Conservation (phyloP, 345 rosid species). For the Cardamine resedifolia region DNA sequence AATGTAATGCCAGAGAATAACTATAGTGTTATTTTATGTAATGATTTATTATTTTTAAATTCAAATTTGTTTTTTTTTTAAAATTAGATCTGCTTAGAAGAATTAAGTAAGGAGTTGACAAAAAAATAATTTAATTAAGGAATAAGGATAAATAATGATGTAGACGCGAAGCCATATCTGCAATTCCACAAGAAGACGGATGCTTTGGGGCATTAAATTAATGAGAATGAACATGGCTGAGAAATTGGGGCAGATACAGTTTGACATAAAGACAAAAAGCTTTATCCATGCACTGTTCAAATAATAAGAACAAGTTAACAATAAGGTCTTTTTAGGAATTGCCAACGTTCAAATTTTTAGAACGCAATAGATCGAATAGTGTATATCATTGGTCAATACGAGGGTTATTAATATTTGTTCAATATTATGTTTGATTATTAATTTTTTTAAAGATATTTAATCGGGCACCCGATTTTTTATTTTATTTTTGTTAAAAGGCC, state of each 20-base stretch:
- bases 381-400: not conserved
- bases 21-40: not conserved
- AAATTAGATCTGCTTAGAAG: not conserved
- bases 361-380: not conserved
- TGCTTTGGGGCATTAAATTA: not conserved
- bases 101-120: not conserved
- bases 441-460: too few species aligned
- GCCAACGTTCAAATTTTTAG: not conserved
- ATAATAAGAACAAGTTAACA: not conserved
- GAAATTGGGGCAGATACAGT: conserved; percentile 3
- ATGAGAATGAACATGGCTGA: conserved; percentile 18
- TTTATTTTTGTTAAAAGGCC: too few species aligned
- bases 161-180: conserved; percentile 6
- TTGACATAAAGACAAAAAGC: conserved; percentile 1
- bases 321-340: not conserved
- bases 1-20: not conserved
- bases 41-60: not conserved
- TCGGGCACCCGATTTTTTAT: too few species aligned
- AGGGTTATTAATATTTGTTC: not conserved
- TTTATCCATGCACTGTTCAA: not conserved
- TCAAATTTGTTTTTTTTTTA: not conserved
- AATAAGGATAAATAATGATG: conserved; percentile 12
- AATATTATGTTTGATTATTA: too few species aligned
- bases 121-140: too few species aligned
- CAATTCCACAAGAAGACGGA: not conserved